Percentiles rank a stretch among this genome's conserved stretches.
These are phyloP conservation scores for Antarctomyces pellizariae DNA, from an alignment of 495 filamentous ascomycete genomes.

Conservation along the genomic window DNA sequence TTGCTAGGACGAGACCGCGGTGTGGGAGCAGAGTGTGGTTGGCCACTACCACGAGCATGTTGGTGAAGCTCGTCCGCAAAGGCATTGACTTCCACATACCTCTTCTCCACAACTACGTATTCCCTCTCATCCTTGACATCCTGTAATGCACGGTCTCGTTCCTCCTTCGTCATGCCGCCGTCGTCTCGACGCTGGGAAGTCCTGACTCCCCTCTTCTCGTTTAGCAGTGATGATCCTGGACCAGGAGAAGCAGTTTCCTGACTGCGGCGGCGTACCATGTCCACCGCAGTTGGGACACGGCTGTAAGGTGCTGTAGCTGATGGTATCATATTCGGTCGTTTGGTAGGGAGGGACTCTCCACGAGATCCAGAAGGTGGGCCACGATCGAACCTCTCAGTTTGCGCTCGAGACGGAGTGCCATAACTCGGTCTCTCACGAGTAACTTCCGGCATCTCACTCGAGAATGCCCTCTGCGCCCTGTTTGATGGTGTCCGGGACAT, in stretches of 20 bases:
- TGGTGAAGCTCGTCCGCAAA: slow-evolving; percentile 86
- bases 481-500: too few relatives aligned
- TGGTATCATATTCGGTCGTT: slow-evolving; percentile 19
- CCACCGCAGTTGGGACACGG: slow-evolving; percentile 9
- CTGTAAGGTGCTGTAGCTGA: slow-evolving; percentile 11
- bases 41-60: slow-evolving; percentile 25
- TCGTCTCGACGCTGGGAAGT: slow-evolving; percentile 7
- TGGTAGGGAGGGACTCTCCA: too few relatives aligned
- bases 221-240: slow-evolving; percentile 18
- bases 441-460: too few relatives aligned
- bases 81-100: slow-evolving; percentile 83
- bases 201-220: slow-evolving; percentile 1
- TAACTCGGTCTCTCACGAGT: too few relatives aligned
- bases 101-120: slow-evolving; percentile 90
- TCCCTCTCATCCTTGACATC: slow-evolving; percentile 79
- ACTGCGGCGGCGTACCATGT: slow-evolving; percentile 27
- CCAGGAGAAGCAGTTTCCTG: slow-evolving; percentile 22
- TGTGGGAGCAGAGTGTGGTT: slow-evolving; percentile 15
- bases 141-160: slow-evolving; percentile 54
- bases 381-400: too few relatives aligned
- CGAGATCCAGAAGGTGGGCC: too few relatives aligned
- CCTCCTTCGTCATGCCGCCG: slow-evolving; percentile 24
- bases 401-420: too few relatives aligned
- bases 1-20: slow-evolving; percentile 23
- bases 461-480: too few relatives aligned